Evolutionary conservation across 768 basidiomycete species (phyloP).

Genomic region (Austroboletus festivus): DNA sequence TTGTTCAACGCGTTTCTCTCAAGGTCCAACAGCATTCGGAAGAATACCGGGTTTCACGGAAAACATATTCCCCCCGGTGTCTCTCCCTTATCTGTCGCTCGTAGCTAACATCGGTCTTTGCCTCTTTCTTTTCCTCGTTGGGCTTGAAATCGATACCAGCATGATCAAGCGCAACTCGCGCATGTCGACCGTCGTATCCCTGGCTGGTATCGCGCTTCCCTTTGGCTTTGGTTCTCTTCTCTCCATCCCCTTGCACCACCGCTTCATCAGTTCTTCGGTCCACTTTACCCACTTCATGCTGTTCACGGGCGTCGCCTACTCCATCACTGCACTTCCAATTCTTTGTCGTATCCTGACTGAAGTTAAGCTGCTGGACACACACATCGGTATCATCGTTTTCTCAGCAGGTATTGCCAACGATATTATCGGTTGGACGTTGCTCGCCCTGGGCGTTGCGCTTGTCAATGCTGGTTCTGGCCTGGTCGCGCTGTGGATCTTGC

Average conservation of each 20-base stretch:
- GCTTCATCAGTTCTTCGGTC: constrained; percentile 62
- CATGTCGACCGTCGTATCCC: constrained; percentile 63
- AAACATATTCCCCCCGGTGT: constrained; percentile 74
- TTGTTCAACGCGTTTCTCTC: neutral
- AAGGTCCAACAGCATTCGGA: constrained; percentile 58
- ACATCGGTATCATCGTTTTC: constrained; percentile 89
- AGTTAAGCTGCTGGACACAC: constrained; percentile 86
- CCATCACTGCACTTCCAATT: constrained; percentile 85
- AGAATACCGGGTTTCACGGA: constrained; percentile 86
- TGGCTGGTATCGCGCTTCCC: constrained; percentile 83
- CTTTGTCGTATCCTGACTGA: constrained; percentile 87
- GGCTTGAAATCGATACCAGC: constrained; percentile 81
- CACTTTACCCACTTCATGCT: constrained; percentile 91
- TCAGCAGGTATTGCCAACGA: constrained; percentile 91
- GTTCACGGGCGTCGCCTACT: constrained; percentile 89
- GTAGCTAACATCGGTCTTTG: constrained; percentile 87
- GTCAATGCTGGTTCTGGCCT: constrained; percentile 85
- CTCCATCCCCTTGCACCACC: constrained; percentile 48
- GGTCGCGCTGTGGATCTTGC: constrained; percentile 80
- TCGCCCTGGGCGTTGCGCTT: constrained; percentile 88
- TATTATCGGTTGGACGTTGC: constrained; percentile 82
- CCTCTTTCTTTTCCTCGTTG: constrained; percentile 89
- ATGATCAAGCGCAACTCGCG: constrained; percentile 78
- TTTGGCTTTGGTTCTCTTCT: constrained; percentile 81
- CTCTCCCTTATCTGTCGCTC: constrained; percentile 75